Base-by-base conservation (phyloP, 2,329 filamentous ascomycete species). In the Pyrenophora graminea region DNA sequence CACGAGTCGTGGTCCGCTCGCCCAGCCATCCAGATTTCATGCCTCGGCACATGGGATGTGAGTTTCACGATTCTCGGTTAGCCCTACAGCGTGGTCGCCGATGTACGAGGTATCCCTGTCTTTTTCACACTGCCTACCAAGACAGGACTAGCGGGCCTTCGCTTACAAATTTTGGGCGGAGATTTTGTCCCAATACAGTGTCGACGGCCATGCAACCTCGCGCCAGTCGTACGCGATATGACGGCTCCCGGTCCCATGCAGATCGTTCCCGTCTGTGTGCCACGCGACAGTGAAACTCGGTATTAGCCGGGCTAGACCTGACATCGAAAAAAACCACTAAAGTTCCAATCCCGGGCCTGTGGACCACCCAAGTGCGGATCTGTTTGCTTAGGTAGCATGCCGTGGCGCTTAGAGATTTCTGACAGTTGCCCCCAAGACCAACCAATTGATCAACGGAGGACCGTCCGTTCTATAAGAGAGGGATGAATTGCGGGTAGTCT, bases 61-160 rank as follows among this genome's bases (percentile, higher is more conserved):
- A 38, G 53, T 54, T 54, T 56, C 50, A 55, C 51, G 40, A 55
- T 45, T 33, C 39, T 27, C 39, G 33, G 44, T 27, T 48, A 44
- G 45, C 31, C 32, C 34, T 30, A 50, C 37, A n/a, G 12, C 10
- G 17, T 31, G 48, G 42, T 57, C 52, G 55, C 51, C 48, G 45
- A 49, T 39, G 36, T 27, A 45, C 9, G 43, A 12, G 17, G 33
- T n/a, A 50, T 41, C 54, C 60, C 25, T 45, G 45, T 25, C 18
- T 36, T 40, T 48, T 41, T 43, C 51, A 57, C 39, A 40, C 46
- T 39, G 39, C 38, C 40, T 53, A 34, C 56, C 46, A 12, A 23
- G 33, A 48, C 6, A 39, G 37, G 36, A 17, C 45, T 55, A 51
- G 44, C 9, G 10, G 12, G 3, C 9, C 34, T 30, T 52, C 48